Evolutionary conservation across 768 basidiomycete species (phyloP).

Genomic region (Podaxis sp.): DNA sequence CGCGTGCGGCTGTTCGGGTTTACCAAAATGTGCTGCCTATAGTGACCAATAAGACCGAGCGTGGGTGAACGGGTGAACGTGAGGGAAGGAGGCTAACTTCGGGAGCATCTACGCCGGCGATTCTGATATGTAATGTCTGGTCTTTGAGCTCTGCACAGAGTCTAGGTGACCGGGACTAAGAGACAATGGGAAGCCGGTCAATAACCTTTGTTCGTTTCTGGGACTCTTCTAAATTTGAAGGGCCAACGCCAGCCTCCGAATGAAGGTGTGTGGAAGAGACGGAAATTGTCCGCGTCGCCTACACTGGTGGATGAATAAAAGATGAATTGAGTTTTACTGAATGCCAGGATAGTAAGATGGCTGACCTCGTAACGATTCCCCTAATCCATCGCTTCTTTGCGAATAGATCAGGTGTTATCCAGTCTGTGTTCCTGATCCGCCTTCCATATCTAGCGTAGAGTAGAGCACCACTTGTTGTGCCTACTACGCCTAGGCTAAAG

Average conservation of each 20-base stretch:
- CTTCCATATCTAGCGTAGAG: slow-evolving; percentile 49
- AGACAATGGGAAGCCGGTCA: not conserved
- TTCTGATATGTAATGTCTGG: slow-evolving; percentile 81
- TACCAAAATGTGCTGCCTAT: slow-evolving; percentile 82
- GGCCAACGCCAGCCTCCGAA: slow-evolving; percentile 69
- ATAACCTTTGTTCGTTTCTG: slow-evolving; percentile 53
- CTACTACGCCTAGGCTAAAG: slow-evolving; percentile 36
- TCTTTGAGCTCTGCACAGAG: slow-evolving; percentile 58
- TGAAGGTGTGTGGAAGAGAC: slow-evolving; percentile 81
- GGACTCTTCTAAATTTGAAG: slow-evolving; percentile 62
- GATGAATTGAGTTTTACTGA: not conserved
- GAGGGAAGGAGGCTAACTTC: slow-evolving; percentile 47
- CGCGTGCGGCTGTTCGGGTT: slow-evolving; percentile 68
- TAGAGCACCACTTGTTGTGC: slow-evolving; percentile 27
- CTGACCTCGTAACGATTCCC: slow-evolving; percentile 78
- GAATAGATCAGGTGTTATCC: slow-evolving; percentile 63
- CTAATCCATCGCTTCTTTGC: slow-evolving; percentile 61
- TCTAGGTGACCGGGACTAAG: not conserved
- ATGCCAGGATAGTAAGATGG: not conserved
- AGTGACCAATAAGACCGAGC: not conserved
- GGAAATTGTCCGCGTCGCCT: slow-evolving; percentile 85
- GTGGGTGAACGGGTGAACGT: not conserved
- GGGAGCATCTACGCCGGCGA: slow-evolving; percentile 91
- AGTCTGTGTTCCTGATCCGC: slow-evolving; percentile 62
- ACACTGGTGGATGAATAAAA: slow-evolving; percentile 41